These are phyloP conservation scores for Datura wrightii DNA, from an alignment of 257 asterid species.

Conservation along the genomic window DNA sequence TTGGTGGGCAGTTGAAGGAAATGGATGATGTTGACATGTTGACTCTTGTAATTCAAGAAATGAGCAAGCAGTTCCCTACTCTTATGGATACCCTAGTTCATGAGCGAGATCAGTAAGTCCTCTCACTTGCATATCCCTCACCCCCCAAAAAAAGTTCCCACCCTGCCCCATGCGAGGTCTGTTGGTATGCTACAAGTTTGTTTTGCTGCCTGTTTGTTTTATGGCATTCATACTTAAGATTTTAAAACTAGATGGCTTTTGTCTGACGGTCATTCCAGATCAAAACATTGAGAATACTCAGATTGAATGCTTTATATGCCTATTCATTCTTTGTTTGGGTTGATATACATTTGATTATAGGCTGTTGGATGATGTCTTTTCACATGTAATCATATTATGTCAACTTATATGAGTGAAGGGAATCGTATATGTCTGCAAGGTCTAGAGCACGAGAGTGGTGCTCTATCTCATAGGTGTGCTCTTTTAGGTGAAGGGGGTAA, in stretches of 20 bases:
- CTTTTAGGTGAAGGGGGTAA: background rate
- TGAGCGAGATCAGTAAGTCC: conserved; percentile 89
- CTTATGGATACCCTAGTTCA: conserved; percentile 93
- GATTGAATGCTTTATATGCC: background rate
- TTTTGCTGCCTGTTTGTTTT: conserved; percentile 9
- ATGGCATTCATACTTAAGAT: background rate
- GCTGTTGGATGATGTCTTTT: background rate
- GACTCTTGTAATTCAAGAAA: conserved; percentile 91
- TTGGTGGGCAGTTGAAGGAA: conserved; percentile 77
- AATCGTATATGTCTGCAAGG: background rate
- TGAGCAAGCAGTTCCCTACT: conserved; percentile 92
- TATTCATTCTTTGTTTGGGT: background rate
- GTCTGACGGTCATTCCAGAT: background rate
- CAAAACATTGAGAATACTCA: conserved; percentile 2
- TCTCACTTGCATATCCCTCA: background rate
- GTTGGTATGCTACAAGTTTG: background rate
- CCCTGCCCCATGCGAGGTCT: background rate
- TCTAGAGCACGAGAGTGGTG: background rate
- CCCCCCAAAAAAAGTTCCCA: background rate
- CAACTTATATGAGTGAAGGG: background rate
- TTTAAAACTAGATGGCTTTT: conserved; percentile 16
- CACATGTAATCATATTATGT: background rate
- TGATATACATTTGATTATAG: background rate
- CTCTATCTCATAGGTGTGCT: background rate
- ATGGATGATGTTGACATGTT: conserved; percentile 96